These are phyloP conservation scores for Claviceps cyperi DNA, from an alignment of 2,329 filamentous ascomycete genomes.

Conservation along the genomic window DNA sequence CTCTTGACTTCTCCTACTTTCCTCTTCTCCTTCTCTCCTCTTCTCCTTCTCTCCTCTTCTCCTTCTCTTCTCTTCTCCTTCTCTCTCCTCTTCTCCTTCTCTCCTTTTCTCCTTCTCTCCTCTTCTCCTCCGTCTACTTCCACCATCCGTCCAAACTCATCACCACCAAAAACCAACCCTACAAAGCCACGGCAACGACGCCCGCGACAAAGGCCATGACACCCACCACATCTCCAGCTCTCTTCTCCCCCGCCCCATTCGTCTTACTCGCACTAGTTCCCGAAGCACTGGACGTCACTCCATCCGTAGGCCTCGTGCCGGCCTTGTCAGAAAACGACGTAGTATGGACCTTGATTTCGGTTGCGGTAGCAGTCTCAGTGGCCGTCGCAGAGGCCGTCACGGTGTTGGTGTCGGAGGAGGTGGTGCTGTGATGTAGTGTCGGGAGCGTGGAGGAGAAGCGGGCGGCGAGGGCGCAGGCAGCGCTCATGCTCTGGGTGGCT, in stretches of 20 bases:
- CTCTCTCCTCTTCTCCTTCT: too few species aligned
- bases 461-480: conserved; percentile 31
- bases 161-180: conserved; percentile 1
- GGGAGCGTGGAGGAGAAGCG: conserved; percentile 22
- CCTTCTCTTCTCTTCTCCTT: too few species aligned
- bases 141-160: neutral
- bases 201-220: conserved; percentile 23
- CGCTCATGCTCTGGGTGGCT: conserved; percentile 23
- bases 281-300: too few species aligned
- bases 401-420: conserved; percentile 6
- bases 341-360: conserved; percentile 9
- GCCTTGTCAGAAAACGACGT: conserved; percentile 6
- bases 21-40: neutral
- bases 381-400: conserved; percentile 4
- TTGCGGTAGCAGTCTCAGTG: conserved; percentile 7
- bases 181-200: conserved; percentile 22
- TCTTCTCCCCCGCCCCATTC: conserved; percentile 10
- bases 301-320: neutral
- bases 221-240: conserved; percentile 19
- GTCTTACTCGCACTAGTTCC: conserved; percentile 10
- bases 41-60: too few species aligned
- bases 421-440: neutral
- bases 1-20: too few species aligned
- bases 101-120: too few species aligned
- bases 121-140: neutral